Conservation (phyloP, 495 filamentous ascomycete genomes). For the Xylaria flabelliformis region DNA sequence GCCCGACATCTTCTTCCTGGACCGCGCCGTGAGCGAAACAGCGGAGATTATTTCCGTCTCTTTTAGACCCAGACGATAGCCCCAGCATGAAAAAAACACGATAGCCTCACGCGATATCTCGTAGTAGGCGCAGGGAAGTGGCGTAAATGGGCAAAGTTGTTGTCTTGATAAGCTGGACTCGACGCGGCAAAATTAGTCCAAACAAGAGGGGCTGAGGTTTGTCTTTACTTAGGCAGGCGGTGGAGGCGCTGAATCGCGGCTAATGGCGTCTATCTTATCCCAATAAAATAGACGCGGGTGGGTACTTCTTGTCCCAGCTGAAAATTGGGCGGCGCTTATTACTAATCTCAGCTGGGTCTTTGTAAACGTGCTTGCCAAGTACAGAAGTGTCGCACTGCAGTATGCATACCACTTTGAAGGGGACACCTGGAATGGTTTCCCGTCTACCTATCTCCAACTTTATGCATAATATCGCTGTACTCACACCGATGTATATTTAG, state of each 20-base stretch:
- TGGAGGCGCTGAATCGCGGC: conserved; percentile 6
- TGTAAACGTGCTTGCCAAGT: not conserved
- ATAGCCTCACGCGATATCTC: not conserved
- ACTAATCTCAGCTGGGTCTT: conserved; percentile 14
- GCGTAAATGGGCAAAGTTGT: not conserved
- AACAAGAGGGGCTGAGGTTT: not conserved
- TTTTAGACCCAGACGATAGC: not conserved
- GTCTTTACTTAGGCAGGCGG: conserved; percentile 25
- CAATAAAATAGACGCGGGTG: not conserved
- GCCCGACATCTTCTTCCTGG: not conserved
- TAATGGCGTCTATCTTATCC: conserved; percentile 1
- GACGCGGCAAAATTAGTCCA: conserved; percentile 13
- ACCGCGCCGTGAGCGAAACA: not conserved
- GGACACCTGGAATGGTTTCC: not conserved
- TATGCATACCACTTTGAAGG: conserved; percentile 13
- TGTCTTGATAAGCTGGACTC: not conserved
- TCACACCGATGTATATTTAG: conserved; percentile 7
- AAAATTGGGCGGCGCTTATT: conserved; percentile 17
- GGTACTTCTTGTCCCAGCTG: not conserved
- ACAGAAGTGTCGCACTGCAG: conserved; percentile 11
- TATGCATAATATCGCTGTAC: not conserved
- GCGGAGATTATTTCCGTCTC: not conserved
- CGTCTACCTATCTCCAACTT: not conserved
- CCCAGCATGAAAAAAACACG: not conserved
- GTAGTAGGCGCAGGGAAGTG: not conserved